Conservation (phyloP, 176 grass and related monocot species). For the Bolboschoenus planiculmis region DNA sequence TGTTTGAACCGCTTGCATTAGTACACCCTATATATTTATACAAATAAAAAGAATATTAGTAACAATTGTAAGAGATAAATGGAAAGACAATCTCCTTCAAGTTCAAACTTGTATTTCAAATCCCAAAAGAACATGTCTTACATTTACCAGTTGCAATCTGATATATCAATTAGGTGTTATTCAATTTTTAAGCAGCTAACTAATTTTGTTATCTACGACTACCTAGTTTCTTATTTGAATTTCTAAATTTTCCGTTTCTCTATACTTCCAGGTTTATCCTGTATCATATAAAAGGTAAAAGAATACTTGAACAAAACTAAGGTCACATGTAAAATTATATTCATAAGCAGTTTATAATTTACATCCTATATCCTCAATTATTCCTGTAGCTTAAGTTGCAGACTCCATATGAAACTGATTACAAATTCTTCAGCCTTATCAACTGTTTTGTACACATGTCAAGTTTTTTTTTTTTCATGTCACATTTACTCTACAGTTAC, state of each 20-base stretch:
- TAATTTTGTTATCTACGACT: not conserved
- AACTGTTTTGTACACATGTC: not conserved
- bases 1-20: slow-evolving; percentile 39
- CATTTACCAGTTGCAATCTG: not conserved
- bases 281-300: not conserved
- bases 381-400: not conserved
- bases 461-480: not conserved
- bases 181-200: not conserved
- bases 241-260: not conserved
- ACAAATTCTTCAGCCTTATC: not conserved
- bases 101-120: not conserved
- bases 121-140: not conserved
- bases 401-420: not conserved
- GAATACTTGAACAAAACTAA: not conserved
- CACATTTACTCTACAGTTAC: not conserved
- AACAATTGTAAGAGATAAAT: not conserved
- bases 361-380: not conserved
- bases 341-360: not conserved
- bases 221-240: not conserved
- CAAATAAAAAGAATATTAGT: slow-evolving; percentile 28
- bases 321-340: not conserved
- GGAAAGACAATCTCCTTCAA: not conserved
- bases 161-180: not conserved
- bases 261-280: not conserved
- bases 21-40: slow-evolving; percentile 37